These are phyloP conservation scores for Rhodotorula sp. DNA, from an alignment of 1,284 basidiomycete genomes.

Conservation along the genomic window DNA sequence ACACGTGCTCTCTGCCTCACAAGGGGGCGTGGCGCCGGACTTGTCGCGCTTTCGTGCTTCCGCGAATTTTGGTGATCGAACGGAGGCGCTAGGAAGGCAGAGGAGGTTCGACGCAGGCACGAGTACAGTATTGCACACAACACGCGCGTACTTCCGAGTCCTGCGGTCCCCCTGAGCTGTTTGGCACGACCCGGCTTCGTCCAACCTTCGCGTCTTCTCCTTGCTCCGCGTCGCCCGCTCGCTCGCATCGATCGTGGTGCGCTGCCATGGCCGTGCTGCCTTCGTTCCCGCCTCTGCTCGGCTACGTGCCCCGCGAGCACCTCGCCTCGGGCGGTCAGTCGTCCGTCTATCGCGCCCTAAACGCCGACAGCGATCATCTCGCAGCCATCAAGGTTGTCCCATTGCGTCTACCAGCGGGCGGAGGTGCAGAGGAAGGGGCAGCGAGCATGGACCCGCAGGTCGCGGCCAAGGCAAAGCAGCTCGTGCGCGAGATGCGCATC, in stretches of 20 bases:
- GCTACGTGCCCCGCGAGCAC: slow-evolving; percentile 69
- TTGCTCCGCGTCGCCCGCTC: background rate
- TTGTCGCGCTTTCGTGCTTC: too few relatives aligned
- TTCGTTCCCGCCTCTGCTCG: slow-evolving; percentile 47
- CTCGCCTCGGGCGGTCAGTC: slow-evolving; percentile 72
- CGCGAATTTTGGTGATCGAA: too few relatives aligned
- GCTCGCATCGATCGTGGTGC: background rate
- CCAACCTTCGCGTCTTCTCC: too few relatives aligned
- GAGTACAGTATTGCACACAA: too few relatives aligned
- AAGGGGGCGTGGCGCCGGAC: too few relatives aligned
- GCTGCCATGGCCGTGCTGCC: background rate
- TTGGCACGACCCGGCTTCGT: too few relatives aligned
- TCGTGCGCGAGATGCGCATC: slow-evolving; percentile 91
- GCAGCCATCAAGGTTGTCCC: slow-evolving; percentile 85
- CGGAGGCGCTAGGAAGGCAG: too few relatives aligned
- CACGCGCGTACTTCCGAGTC: too few relatives aligned
- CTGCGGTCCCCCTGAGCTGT: too few relatives aligned
- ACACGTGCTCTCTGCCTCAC: too few relatives aligned
- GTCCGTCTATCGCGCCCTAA: slow-evolving; percentile 36
- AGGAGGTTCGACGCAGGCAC: too few relatives aligned
- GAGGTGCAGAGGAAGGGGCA: background rate
- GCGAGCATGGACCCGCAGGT: background rate
- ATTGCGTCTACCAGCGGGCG: background rate
- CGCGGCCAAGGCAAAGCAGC: slow-evolving; percentile 65
- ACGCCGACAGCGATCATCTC: slow-evolving; percentile 47